Base-by-base conservation (phyloP, 768 basidiomycete species). In the Mycena rosella region DNA sequence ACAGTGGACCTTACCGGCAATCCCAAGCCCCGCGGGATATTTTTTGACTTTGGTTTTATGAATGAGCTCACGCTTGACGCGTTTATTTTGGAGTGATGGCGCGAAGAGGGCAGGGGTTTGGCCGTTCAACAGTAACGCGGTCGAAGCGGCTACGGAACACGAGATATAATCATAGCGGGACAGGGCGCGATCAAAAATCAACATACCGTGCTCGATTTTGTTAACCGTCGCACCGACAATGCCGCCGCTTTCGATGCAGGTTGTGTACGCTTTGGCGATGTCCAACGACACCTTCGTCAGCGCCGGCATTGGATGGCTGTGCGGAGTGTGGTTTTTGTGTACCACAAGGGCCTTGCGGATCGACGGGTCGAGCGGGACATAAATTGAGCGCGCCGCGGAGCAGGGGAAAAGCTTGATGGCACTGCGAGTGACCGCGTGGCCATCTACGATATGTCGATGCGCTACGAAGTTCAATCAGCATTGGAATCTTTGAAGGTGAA, bases 231-330 rank as follows among this genome's bases (percentile, higher is more conserved):
- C 38, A 18, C 38, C 38, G 13, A 40, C 38, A 40, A 11, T 14
- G 13, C 38, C 38, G 17, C 13, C 38, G 17, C 13, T 18, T 11
- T 40, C 38, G 38, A 40, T 40, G 38, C 38, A 40, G 10, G 38
- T 15, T 40, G 13, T 11, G 17, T 40, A 40, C 38, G 32, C 32
- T 34, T 7, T 40, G 38, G 38, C 38, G 13, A 40, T 18, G 17
- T 40, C 38, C 17, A 40, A 11, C 17, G 38, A 40, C n/a, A n/a
- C n/a, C n/a, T n/a, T n/a, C n/a, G n/a, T n/a, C n/a, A n/a, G n/a
- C n/a, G n/a, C n/a, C n/a, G 38, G 8, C 38, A 40, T 40, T 7
- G 38, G 72, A 45, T 75, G 70, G 27, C 60, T 66, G 45, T 75
- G 72, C 2, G 74, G 54, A n/a, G 7, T 55, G n/a, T 30, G 26